Conservation (phyloP, 2,329 filamentous ascomycete genomes). For the Neofusicoccum ribis region DNA sequence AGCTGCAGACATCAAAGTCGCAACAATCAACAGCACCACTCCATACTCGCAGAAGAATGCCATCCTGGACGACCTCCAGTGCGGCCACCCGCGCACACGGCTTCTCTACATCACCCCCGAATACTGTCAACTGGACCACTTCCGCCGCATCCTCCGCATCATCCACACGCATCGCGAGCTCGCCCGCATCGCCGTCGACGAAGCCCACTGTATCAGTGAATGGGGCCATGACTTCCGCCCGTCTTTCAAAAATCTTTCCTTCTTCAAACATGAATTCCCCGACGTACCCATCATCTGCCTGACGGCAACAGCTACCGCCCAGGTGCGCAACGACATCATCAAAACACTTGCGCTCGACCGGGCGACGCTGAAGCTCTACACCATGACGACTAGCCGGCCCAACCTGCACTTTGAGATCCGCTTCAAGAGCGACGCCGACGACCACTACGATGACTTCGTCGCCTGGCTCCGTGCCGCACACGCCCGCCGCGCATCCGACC, state of each 20-base stretch:
- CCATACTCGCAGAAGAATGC: slow-evolving; percentile 61
- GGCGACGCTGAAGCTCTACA: slow-evolving; percentile 68
- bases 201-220: slow-evolving; percentile 96
- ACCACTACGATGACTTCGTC: slow-evolving; percentile 74
- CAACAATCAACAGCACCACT: slow-evolving; percentile 85
- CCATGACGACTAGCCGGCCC: slow-evolving; percentile 77
- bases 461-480: slow-evolving; percentile 75
- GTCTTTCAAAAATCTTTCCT: slow-evolving; percentile 82
- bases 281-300: slow-evolving; percentile 88
- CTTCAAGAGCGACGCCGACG: slow-evolving; percentile 74
- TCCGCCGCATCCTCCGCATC: slow-evolving; percentile 70
- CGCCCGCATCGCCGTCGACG: slow-evolving; percentile 85
- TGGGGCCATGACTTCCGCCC: slow-evolving; percentile 98
- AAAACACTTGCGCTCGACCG: slow-evolving; percentile 68
- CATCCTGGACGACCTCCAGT: slow-evolving; percentile 80
- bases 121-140: slow-evolving; percentile 74
- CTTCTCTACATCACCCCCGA: slow-evolving; percentile 94
- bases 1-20: slow-evolving; percentile 73
- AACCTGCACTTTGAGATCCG: slow-evolving; percentile 91
- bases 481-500: slow-evolving; percentile 61
- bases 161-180: slow-evolving; percentile 81
- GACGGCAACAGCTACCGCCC: slow-evolving; percentile 83
- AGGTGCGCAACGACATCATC: slow-evolving; percentile 81
- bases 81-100: slow-evolving; percentile 78
- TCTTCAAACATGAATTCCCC: slow-evolving; percentile 80